A percentile compares a stretch with the other conserved stretches of the same genome.
Evolutionary conservation across 106 monocot genomes (phyloP).

Genomic region (Dioscorea dumetorum): DNA sequence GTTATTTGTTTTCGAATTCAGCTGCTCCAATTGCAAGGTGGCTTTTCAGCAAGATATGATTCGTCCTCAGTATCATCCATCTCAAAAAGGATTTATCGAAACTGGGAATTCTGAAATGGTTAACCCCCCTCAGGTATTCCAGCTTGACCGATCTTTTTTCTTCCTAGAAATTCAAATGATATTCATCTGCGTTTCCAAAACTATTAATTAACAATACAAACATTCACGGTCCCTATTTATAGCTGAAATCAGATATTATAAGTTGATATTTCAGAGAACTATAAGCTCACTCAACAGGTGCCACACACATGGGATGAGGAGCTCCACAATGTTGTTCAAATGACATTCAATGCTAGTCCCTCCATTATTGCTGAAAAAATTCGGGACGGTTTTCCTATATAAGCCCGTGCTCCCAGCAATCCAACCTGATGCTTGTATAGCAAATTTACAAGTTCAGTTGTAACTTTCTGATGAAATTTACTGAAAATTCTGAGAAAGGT

Average conservation of each 20-base stretch:
- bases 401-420: not conserved
- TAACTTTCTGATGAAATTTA: too few relatives aligned
- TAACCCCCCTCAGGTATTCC: slow-evolving; percentile 2
- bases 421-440: too few relatives aligned
- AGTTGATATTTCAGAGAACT: too few relatives aligned
- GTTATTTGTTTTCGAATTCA: slow-evolving; percentile 2
- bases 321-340: slow-evolving; percentile 25
- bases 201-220: not conserved
- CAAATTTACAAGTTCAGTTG: too few relatives aligned
- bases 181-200: not conserved
- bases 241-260: too few relatives aligned
- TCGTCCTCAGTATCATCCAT: slow-evolving; percentile 24
- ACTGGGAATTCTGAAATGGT: slow-evolving; percentile 14
- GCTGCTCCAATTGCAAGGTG: slow-evolving; percentile 9
- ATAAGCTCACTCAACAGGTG: slow-evolving; percentile 10
- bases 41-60: slow-evolving; percentile 17
- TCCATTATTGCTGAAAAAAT: slow-evolving; percentile 28
- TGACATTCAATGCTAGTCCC: slow-evolving; percentile 30
- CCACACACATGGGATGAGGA: slow-evolving; percentile 19
- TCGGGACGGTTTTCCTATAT: slow-evolving; percentile 23
- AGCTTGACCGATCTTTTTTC: not conserved
- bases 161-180: not conserved
- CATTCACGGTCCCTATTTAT: too few relatives aligned
- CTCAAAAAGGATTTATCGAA: slow-evolving; percentile 13
- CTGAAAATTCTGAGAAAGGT: too few relatives aligned